These are phyloP conservation scores for Cenchrus purpureus DNA, from an alignment of 176 grass and related monocot species.

Conservation along the genomic window DNA sequence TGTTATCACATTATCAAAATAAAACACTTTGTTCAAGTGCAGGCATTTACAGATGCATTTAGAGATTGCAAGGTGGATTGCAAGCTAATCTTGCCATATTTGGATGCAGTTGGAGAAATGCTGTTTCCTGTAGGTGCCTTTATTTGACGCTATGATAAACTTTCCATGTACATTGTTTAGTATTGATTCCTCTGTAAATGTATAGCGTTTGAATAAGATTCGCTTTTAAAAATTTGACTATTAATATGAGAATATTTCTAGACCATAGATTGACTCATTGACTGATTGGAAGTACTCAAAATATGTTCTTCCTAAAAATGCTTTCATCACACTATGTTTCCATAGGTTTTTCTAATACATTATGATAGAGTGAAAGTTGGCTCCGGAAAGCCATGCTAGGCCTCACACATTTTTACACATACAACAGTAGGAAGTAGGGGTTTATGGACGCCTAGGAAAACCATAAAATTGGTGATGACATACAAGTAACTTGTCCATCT, in stretches of 20 bases:
- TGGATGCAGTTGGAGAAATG: slow-evolving; percentile 60
- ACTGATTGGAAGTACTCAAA: background rate
- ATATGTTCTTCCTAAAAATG: slow-evolving; percentile 2
- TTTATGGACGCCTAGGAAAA: background rate
- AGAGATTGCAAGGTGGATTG: slow-evolving; percentile 68
- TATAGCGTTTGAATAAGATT: background rate
- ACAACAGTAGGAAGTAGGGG: background rate
- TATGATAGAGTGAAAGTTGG: background rate
- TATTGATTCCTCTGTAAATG: background rate
- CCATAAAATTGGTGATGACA: background rate
- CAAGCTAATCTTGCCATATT: slow-evolving; percentile 69
- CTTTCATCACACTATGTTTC: background rate
- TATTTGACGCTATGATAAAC: slow-evolving; percentile 26
- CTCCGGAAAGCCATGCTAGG: background rate
- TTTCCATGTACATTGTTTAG: slow-evolving; percentile 15
- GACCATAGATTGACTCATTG: slow-evolving; percentile 14
- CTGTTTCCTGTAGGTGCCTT: slow-evolving; percentile 60
- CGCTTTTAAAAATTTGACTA: background rate
- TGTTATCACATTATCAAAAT: slow-evolving; percentile 35
- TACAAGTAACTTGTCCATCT: background rate
- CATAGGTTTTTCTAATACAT: background rate
- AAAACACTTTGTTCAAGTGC: slow-evolving; percentile 47
- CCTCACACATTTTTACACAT: background rate
- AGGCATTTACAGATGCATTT: slow-evolving; percentile 77
- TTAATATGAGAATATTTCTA: background rate